Percentiles rank a stretch among this genome's conserved stretches.
Evolutionary conservation across 208 protist genomes (phyloP).

Genomic region (Vickermania ingenoplastis): DNA sequence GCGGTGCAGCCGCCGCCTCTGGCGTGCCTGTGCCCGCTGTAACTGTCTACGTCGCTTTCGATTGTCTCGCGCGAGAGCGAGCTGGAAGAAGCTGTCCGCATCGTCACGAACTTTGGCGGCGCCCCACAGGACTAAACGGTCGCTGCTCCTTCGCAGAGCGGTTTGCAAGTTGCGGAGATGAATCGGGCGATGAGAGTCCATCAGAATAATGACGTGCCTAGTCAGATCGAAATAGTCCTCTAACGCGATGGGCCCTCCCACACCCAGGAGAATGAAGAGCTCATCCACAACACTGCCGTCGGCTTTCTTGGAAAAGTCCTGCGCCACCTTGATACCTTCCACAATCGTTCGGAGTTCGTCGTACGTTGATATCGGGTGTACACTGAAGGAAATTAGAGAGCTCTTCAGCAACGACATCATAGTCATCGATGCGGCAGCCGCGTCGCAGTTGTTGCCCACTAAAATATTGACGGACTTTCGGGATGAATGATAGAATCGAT

Average conservation of each 20-base stretch:
- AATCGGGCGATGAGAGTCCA: slow-evolving; percentile 70
- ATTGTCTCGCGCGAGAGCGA: slow-evolving; percentile 18
- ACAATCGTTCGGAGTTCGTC: slow-evolving; percentile 44
- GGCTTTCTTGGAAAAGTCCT: slow-evolving; percentile 32
- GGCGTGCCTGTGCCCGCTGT: slow-evolving; percentile 11
- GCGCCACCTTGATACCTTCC: slow-evolving; percentile 36
- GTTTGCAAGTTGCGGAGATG: slow-evolving; percentile 60
- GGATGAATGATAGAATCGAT: slow-evolving; percentile 47
- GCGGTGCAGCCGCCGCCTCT: slow-evolving; percentile 6
- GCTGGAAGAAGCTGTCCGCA: slow-evolving; percentile 62
- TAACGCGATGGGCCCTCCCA: slow-evolving; percentile 49
- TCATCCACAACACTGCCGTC: slow-evolving; percentile 26
- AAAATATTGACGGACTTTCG: slow-evolving; percentile 62
- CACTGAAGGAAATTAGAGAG: slow-evolving; percentile 59
- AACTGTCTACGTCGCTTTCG: slow-evolving; percentile 13
- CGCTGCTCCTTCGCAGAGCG: background rate
- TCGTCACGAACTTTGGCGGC: slow-evolving; percentile 43
- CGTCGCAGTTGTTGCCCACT: slow-evolving; percentile 62
- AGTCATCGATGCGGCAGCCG: slow-evolving; percentile 61
- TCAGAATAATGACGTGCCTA: slow-evolving; percentile 64
- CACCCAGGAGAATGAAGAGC: slow-evolving; percentile 71
- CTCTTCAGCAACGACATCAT: slow-evolving; percentile 57
- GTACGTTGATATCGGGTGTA: slow-evolving; percentile 67
- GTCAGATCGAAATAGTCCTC: slow-evolving; percentile 50
- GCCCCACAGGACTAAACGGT: slow-evolving; percentile 58